phyloP scores from a whole-genome alignment of 257 asterid genomes.

The Henckelia pumila region DNA sequence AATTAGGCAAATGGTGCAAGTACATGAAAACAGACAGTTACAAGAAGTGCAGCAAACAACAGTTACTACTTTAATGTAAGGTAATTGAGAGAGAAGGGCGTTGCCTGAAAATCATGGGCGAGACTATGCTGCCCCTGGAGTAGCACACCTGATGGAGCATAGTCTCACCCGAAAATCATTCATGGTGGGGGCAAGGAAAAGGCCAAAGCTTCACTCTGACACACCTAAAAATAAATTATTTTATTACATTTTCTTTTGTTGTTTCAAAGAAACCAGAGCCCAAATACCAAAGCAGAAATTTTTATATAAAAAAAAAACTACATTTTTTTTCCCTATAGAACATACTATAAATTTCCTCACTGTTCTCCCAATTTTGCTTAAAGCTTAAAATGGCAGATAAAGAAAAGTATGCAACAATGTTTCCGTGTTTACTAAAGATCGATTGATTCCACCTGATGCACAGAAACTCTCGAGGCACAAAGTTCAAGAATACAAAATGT shows the following conservation, averaged over 20 bases:
- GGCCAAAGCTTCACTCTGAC: slow-evolving; percentile 31
- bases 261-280: slow-evolving; percentile 19
- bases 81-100: slow-evolving; percentile 8
- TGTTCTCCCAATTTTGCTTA: not conserved
- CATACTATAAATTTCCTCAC: slow-evolving; percentile 15
- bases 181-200: slow-evolving; percentile 31
- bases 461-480: not conserved
- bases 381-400: not conserved
- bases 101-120: slow-evolving; percentile 25
- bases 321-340: not conserved
- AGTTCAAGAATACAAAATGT: slow-evolving; percentile 24
- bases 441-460: not conserved
- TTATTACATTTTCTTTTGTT: slow-evolving; percentile 3
- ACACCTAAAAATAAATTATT: not conserved
- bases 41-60: not conserved
- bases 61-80: slow-evolving; percentile 27
- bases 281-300: slow-evolving; percentile 5
- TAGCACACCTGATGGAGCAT: too few species aligned
- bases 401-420: not conserved
- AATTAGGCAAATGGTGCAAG: too few species aligned
- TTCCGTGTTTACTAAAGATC: too few species aligned
- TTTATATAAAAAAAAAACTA: not conserved
- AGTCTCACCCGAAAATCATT: slow-evolving; percentile 28
- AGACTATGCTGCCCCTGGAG: too few species aligned
- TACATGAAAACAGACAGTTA: not conserved